A percentile compares a stretch with the other conserved stretches of the same genome.
phyloP scores from a whole-genome alignment of 345 rosid species.

The Brassica incana region DNA sequence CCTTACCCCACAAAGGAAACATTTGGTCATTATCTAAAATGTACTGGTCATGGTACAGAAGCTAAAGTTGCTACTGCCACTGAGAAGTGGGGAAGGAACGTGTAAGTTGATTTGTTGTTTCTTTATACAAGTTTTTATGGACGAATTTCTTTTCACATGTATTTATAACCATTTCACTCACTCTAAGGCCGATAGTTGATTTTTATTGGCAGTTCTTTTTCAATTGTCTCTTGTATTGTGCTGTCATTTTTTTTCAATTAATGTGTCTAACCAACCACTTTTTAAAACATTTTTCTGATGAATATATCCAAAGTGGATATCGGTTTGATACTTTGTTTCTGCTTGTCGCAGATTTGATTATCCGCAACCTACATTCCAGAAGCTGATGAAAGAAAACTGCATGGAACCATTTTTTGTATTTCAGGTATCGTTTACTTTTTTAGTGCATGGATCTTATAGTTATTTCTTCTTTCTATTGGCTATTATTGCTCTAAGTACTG shows the following conservation, averaged over 20 bases:
- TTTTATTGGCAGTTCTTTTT: background rate
- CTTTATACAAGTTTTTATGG: background rate
- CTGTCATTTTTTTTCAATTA: background rate
- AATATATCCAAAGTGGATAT: background rate
- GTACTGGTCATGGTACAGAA: conserved; percentile 89
- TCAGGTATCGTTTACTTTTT: conserved; percentile 70
- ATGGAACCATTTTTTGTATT: conserved; percentile 98
- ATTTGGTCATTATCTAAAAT: conserved; percentile 72
- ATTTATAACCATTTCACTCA: background rate
- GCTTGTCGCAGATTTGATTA: conserved; percentile 82
- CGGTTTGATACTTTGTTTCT: conserved; percentile 27
- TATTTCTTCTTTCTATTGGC: conserved; percentile 4
- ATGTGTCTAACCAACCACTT: background rate
- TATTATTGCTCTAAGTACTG: conserved; percentile 1
- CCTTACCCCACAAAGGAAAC: conserved; percentile 95
- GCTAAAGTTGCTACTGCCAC: conserved; percentile 71
- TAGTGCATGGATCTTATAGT: conserved; percentile 2
- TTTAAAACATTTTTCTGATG: conserved; percentile 43
- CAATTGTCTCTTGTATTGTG: background rate
- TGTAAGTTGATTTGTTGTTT: conserved; percentile 55
- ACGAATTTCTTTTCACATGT: background rate
- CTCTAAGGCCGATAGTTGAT: conserved; percentile 6
- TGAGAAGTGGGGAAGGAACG: conserved; percentile 98
- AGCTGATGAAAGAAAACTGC: conserved; percentile 96
- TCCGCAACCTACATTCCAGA: conserved; percentile 97